Conservation (phyloP, 768 basidiomycete genomes). For the Hericium coralloides region DNA sequence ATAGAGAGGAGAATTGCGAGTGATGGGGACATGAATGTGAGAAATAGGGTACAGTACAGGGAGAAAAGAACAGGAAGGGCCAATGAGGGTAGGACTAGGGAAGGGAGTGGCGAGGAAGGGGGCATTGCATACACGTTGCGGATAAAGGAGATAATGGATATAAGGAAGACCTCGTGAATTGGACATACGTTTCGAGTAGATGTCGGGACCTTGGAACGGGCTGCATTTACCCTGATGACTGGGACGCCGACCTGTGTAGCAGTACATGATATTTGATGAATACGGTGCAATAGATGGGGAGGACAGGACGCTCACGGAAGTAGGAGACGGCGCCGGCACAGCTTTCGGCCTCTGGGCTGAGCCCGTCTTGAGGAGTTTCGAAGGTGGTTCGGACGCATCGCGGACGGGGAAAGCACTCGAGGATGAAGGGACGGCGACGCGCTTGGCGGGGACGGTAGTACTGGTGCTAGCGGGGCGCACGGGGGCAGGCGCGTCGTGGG, state of each 20-base stretch:
- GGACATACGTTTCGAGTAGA: conserved; percentile 59
- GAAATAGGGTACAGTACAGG: not conserved
- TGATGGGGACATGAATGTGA: not conserved
- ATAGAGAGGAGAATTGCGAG: not conserved
- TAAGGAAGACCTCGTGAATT: conserved; percentile 3
- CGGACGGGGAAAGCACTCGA: not conserved
- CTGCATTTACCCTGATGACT: conserved; percentile 54
- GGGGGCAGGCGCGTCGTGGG: conserved; percentile 22
- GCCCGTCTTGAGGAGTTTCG: conserved; percentile 52
- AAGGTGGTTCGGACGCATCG: conserved; percentile 24
- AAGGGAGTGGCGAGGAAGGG: not conserved
- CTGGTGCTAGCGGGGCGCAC: conserved; percentile 10
- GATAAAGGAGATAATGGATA: not conserved
- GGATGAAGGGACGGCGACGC: conserved; percentile 23
- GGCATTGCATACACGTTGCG: conserved; percentile 6
- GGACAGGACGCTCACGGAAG: conserved; percentile 16
- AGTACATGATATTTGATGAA: not conserved
- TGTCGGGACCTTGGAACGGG: conserved; percentile 61
- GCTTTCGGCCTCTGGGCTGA: conserved; percentile 33
- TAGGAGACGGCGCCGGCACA: conserved; percentile 30
- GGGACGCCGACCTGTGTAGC: conserved; percentile 47
- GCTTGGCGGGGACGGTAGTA: conserved; percentile 40
- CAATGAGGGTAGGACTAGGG: not conserved
- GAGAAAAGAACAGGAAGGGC: not conserved
- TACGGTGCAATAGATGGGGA: not conserved